A percentile compares a stretch with the other conserved stretches of the same genome.
These are phyloP conservation scores for Abrus precatorius DNA, from an alignment of 306 rosid genomes.

Conservation along the genomic window DNA sequence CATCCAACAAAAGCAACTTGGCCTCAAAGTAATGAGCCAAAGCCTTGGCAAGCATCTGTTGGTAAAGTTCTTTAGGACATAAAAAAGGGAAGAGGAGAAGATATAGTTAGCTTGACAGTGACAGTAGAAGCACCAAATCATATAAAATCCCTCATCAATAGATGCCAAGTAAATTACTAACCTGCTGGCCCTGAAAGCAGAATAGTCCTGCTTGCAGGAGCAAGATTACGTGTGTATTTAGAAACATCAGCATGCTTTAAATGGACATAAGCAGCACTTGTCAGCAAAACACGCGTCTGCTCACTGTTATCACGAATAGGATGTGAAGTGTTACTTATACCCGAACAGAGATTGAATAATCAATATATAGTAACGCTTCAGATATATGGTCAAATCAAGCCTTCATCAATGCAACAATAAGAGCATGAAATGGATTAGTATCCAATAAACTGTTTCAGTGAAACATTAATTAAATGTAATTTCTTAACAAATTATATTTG, in stretches of 20 bases:
- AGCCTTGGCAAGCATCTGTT: constrained; percentile 98
- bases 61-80: constrained; percentile 78
- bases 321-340: background rate
- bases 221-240: constrained; percentile 84
- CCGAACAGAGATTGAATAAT: background rate
- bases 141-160: constrained; percentile 16
- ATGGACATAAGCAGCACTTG: constrained; percentile 97
- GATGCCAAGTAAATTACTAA: constrained; percentile 44
- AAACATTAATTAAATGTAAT: constrained; percentile 3
- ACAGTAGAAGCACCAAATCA: constrained; percentile 5
- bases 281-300: constrained; percentile 83
- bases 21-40: constrained; percentile 95
- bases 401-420: background rate
- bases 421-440: constrained; percentile 15
- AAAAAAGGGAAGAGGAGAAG: background rate
- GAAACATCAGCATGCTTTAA: constrained; percentile 88
- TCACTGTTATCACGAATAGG: constrained; percentile 62
- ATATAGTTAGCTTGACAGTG: background rate
- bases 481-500: background rate
- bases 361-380: background rate
- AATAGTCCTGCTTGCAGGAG: constrained; percentile 96
- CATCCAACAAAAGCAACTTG: constrained; percentile 88
- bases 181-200: constrained; percentile 97
- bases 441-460: constrained; percentile 11
- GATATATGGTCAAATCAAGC: constrained; percentile 4